Base-by-base conservation (phyloP, 2,329 filamentous ascomycete species). In the Pseudogymnoascus pannorum region DNA sequence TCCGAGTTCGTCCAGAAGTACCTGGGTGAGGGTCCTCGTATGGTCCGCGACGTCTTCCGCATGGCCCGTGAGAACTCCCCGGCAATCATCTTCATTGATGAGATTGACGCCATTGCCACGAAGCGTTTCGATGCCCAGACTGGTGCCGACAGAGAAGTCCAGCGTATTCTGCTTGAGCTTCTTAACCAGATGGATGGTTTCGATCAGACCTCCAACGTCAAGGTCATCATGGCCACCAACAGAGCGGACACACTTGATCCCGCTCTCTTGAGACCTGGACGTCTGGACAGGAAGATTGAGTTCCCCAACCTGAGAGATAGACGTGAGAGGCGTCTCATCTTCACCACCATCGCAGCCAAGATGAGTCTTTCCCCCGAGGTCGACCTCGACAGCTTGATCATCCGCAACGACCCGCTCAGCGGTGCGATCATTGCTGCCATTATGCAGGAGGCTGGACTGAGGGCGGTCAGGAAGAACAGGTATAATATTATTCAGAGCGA, bases 151-250 rank as follows among this genome's bases (percentile, higher is more conserved):
- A 87, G 94, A 78, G 94, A 99, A 77, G 94, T 99, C 14, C 94
- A 99, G 79, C 93, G 94, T 82, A 99, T 99, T 72, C 81, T 99
- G 63, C 87, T 99, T 64, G 94, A 99, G 76, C 80, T 99, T 68
- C 87, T 99, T 66, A 99, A 99, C 79, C 94, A 99, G 78, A 99
- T 99, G 94, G 94, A 99, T 74, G 94, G 94, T 67, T 99, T 99
- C 79, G 94, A 99, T 75, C 94, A 99, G 77, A 96, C 92, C 0
- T 90, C 91, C 74, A 99, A 99, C 76, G 94, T 99, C 77, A 99
- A 99, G 81, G 94, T 99, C 74, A 99, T 99, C 79, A 99, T 99
- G 94, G 94, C 94, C 68, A 99, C 94, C 68, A 99, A 99, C 81
- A 89, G 94, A 74, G 93, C 94, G 67, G 94, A 97, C 75, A 99